Evolutionary conservation across 2,329 filamentous ascomycete species (phyloP), one percentile per base, ranked within the genome.

Genomic region (Cladosporium halotolerans): DNA sequence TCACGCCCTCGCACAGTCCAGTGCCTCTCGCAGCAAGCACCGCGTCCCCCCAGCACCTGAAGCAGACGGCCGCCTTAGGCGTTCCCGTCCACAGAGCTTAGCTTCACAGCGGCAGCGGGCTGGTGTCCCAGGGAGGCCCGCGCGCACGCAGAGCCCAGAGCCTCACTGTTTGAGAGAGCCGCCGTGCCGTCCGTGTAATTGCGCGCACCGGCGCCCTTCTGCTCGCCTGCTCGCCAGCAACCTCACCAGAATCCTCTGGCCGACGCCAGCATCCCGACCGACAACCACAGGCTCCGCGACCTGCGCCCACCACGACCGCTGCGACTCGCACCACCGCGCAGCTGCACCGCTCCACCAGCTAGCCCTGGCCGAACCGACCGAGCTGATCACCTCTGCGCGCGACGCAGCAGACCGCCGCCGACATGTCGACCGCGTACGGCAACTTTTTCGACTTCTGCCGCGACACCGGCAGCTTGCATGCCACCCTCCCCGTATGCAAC

Each of bases 401-500:
- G 42, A 33, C 50, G 31, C 45, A 34, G 16, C 51, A 39, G 13
- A 36, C 16, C 19, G 39, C 51, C 31, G 52, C 44, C 9, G 34
- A 16, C 28, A 54, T 54, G 52, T 49, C 52, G 23, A 65, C 65
- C 28, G 61, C 58, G 40, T 70, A 70, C 57, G 67, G 67, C 44
- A 65, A 64, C 45, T 70, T 68, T 60, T 57, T 66, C 57, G 67
- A 77, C 64, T 76, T 77, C 59, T 78, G 76, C 70, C 70, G 73
- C 59, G 73, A 77, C 65, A 73, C 72, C 18, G 75, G 75, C 55
- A 73, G 69, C 58, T 57, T 55, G 34, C 60, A 58, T 53, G 61
- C 66, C 40, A 68, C 61, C 18, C 60, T 66, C 9, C 63, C 66
- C 65, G 73, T 77, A 51, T 78, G 76, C 68, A 77, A 77, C 84